Conservation (phyloP, 805 yeast genomes). For the Candida ficus region DNA sequence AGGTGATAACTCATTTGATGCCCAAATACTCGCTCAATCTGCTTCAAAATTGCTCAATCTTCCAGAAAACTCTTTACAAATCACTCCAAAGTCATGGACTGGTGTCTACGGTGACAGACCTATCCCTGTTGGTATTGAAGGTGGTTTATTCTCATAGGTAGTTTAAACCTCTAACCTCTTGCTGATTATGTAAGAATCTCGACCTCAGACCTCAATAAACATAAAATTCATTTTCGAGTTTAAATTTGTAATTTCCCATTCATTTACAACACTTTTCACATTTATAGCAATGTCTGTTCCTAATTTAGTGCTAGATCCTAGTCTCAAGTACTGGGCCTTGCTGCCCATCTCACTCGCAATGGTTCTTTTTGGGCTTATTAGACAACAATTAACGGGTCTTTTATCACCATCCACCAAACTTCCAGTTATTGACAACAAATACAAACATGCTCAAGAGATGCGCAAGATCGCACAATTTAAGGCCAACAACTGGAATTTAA, state of each 20-base stretch:
- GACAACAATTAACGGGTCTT: conserved; percentile 62
- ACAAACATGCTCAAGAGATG: conserved; percentile 62
- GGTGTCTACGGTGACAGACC: conserved; percentile 79
- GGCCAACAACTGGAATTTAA: conserved; percentile 46
- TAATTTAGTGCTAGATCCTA: conserved; percentile 70
- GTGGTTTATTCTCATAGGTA: conserved; percentile 60
- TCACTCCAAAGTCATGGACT: conserved; percentile 72
- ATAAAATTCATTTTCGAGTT: neutral
- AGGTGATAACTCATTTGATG: conserved; percentile 83
- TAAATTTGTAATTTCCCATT: no score
- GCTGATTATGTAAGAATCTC: neutral
- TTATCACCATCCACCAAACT: conserved; percentile 52
- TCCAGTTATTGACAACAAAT: conserved; percentile 39
- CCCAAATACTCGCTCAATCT: conserved; percentile 42
- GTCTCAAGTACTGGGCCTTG: conserved; percentile 82
- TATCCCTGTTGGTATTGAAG: conserved; percentile 63
- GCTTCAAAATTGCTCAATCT: conserved; percentile 27
- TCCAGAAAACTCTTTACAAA: conserved; percentile 29
- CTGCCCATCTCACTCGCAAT: conserved; percentile 85
- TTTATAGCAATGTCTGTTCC: conserved; percentile 36
- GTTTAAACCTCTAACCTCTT: no score
- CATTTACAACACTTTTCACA: no score
- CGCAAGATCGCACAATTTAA: conserved; percentile 54
- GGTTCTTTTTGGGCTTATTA: conserved; percentile 78
- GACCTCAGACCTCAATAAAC: neutral